Evolutionary conservation across 306 rosid species (phyloP).

Genomic region (Lablab purpureus): DNA sequence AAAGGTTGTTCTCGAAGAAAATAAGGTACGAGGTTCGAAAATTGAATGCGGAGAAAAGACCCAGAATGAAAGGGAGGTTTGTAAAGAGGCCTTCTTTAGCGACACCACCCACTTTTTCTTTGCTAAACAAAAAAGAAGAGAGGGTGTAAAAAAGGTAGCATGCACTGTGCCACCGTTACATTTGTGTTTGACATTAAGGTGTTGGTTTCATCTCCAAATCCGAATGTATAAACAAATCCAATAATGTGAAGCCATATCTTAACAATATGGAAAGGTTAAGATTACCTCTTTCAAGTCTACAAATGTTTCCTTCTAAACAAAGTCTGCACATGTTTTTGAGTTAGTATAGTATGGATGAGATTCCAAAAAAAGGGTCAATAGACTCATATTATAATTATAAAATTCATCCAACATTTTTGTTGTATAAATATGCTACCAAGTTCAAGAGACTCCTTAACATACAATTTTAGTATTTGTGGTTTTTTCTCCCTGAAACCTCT

Average conservation of each 20-base stretch:
- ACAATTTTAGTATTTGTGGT: too few relatives aligned
- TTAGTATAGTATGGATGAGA: too few relatives aligned
- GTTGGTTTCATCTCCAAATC: background rate
- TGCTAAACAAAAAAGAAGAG: slow-evolving; percentile 39
- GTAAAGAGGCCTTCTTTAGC: slow-evolving; percentile 72
- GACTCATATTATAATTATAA: too few relatives aligned
- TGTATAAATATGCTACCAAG: too few relatives aligned
- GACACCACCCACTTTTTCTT: slow-evolving; percentile 51
- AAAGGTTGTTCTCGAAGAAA: slow-evolving; percentile 87
- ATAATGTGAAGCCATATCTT: background rate
- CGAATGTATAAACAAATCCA: background rate
- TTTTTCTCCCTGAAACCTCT: too few relatives aligned
- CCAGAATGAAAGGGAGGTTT: slow-evolving; percentile 96
- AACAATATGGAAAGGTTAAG: background rate
- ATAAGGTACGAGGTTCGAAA: slow-evolving; percentile 94
- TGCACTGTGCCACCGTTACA: background rate
- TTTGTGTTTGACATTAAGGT: background rate
- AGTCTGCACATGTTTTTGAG: too few relatives aligned
- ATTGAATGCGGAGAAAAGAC: slow-evolving; percentile 95
- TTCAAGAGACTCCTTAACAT: too few relatives aligned
- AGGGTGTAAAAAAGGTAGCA: background rate
- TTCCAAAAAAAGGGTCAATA: too few relatives aligned
- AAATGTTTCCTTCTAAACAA: background rate
- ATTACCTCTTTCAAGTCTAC: background rate
- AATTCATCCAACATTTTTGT: too few relatives aligned